Conservation (phyloP, 352 stramenopile species). For the Globisporangium viniferum region DNA sequence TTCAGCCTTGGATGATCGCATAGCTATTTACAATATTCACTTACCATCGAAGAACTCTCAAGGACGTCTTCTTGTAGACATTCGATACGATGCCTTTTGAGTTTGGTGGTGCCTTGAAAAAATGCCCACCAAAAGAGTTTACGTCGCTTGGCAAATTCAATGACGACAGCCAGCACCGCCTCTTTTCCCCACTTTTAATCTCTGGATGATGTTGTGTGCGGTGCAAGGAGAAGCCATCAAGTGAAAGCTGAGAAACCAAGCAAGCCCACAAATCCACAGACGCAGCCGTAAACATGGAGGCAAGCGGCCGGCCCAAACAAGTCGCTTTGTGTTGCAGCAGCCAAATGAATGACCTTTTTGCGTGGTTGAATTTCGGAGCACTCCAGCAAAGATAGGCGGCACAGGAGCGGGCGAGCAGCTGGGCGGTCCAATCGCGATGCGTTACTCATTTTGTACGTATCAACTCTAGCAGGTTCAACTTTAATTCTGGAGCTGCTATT, state of each 20-base stretch:
- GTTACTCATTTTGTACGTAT: not conserved
- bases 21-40: too few relatives aligned
- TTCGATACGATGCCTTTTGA: too few relatives aligned
- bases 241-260: not conserved
- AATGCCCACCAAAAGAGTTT: not conserved
- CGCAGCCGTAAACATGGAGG: not conserved
- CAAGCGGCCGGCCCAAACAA: not conserved
- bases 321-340: not conserved
- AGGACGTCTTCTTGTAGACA: too few relatives aligned
- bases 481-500: not conserved
- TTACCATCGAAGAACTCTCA: too few relatives aligned
- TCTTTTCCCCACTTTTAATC: not conserved
- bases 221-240: not conserved
- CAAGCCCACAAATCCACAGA: too few relatives aligned
- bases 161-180: not conserved
- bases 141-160: not conserved
- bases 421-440: not conserved
- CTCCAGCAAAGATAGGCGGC: not conserved
- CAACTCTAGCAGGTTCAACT: not conserved
- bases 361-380: slow-evolving; percentile 3
- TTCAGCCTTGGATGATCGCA: too few relatives aligned
- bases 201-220: not conserved
- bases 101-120: not conserved
- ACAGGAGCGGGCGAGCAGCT: not conserved
- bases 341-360: not conserved